A percentile compares a stretch with the other conserved stretches of the same genome.
phyloP scores from a whole-genome alignment of 2,329 filamentous ascomycete species.

The Pseudogymnoascus pannorum region DNA sequence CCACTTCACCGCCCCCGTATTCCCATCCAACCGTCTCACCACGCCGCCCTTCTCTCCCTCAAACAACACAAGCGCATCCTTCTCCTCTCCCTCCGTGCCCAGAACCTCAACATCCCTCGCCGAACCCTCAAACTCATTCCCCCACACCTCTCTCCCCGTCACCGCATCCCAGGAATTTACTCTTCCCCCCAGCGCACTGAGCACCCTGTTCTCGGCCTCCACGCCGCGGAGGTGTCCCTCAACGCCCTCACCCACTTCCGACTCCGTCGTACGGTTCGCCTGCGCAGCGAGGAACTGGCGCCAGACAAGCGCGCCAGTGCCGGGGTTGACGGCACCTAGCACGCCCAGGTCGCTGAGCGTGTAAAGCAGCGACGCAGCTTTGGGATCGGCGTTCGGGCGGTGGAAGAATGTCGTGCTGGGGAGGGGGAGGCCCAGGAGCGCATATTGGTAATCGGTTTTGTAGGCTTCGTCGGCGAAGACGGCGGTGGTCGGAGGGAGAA shows the following conservation, averaged over 20 bases:
- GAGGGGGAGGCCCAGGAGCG: slow-evolving; percentile 76
- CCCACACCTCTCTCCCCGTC: slow-evolving; percentile 74
- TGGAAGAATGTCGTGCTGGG: slow-evolving; percentile 90
- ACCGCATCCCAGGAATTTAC: slow-evolving; percentile 79
- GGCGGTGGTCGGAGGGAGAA: slow-evolving; percentile 38
- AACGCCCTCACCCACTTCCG: slow-evolving; percentile 32
- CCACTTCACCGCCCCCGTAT: slow-evolving; percentile 70
- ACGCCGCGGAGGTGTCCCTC: slow-evolving; percentile 55
- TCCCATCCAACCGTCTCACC: slow-evolving; percentile 65
- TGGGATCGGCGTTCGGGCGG: slow-evolving; percentile 70
- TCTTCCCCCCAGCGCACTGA: slow-evolving; percentile 62
- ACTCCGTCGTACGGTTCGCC: slow-evolving; percentile 27
- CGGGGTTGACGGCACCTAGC: slow-evolving; percentile 82
- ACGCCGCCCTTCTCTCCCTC: slow-evolving; percentile 48
- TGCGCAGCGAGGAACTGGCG: slow-evolving; percentile 62
- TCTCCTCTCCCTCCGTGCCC: slow-evolving; percentile 48
- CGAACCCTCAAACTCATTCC: slow-evolving; percentile 48
- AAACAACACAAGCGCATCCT: slow-evolving; percentile 66
- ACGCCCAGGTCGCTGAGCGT: slow-evolving; percentile 79
- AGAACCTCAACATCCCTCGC: slow-evolving; percentile 70
- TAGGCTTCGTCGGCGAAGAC: slow-evolving; percentile 88
- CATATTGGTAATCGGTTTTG: slow-evolving; percentile 86
- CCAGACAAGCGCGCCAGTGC: slow-evolving; percentile 79
- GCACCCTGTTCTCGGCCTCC: slow-evolving; percentile 70
- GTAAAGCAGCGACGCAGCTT: slow-evolving; percentile 78